Base-by-base conservation (phyloP, 2,329 filamentous ascomycete genomes). In the Alternaria sp. region DNA sequence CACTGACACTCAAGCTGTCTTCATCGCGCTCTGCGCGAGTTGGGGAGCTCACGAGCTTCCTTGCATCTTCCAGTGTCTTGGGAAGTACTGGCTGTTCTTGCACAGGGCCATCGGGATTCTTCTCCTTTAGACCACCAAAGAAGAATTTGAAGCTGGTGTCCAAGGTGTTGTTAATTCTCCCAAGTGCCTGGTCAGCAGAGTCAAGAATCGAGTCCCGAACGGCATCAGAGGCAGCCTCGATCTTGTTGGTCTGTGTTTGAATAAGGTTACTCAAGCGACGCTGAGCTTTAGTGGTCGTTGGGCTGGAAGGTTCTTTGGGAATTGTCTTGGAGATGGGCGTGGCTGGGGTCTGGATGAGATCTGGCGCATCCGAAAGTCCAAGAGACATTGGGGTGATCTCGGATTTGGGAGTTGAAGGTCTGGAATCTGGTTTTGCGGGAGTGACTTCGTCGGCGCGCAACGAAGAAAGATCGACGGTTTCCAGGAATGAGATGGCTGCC, bases 61-160 rank as follows among this genome's bases (percentile, higher is more conserved):
- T 87, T 15, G 95, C 96, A 74, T 99, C 96, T 71, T 97, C 96
- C 0, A 99, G 84, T 1, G 96, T 99, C 73, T 93, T 95, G 1
- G 96, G 96, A 0, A 97, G 86, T 44, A 85, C 85, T 15, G 86
- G 76, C 50, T 76, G 69, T 43, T 74, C 74, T 6, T 73, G 66
- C 9, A 71, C 59, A 6, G 72, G 70, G 5, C 70, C 74, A 76
- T 76, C 74, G 62, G 78, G 76, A 66, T 80, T 74, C 79, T 88
- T 82, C 77, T 97, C 93, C 65, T 91, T 93, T 19, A 97, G 85
- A 69, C 93, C 92, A 15, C 95, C 95, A 58, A 99, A 89, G 23
- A 99, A 83, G 77, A 98, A 97, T 64, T 93, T 96, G 81, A 97
- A 96, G 77, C 93, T 97, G 74, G 93, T 93, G 63, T 95, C 94